Base-by-base conservation (phyloP, 2,329 filamentous ascomycete genomes). In the Sclerotinia subarctica region DNA sequence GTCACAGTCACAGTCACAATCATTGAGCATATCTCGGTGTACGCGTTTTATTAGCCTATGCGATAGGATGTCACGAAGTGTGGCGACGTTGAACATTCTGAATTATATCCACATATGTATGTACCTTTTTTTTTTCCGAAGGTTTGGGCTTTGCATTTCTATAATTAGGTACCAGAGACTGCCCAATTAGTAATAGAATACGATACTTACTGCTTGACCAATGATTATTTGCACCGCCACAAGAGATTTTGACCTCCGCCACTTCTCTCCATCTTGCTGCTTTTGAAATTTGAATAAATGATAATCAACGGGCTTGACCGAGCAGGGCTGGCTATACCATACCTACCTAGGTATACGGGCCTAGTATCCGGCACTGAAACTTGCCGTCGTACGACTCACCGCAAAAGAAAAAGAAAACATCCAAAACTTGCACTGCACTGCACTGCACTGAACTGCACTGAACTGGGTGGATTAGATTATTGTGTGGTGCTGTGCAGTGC, bases 191-290 rank as follows among this genome's bases (percentile, higher is more conserved):
- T 26, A 21, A 24, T 21, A 44, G 24, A 35, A 38, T 58, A 32
- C 49, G 5, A n/a, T 24, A 29, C 21, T 32, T 53, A 15, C 21
- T 38, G 21, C 32, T 49, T 47, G 42, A 59, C 21, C 21, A n/a
- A 49, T 49, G 19, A 38, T 35, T 10, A 5, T 58, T 60, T 66
- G 64, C 64, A 66, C 54, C 64, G 64, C 64, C 64, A 66, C 44
- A 46, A 29, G 42, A 32, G 24, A 29, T 44, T 59, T 66, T 60
- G n/a, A 19, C 29, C 38, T 38, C 38, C 8, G 1, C 29, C 29
- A 29, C 52, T n/a, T n/a, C n/a, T 26, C 21, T 35, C 26, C 13
- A 35, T 64, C 32, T 58, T 29, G 63, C 44, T 47, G 63, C 59
- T 63, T 63, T 63, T 63, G 21, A 38, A 49, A n/a, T n/a, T n/a